Evolutionary conservation across 129 eudicot genomes (phyloP).

Genomic region (Artemisia argyi): DNA sequence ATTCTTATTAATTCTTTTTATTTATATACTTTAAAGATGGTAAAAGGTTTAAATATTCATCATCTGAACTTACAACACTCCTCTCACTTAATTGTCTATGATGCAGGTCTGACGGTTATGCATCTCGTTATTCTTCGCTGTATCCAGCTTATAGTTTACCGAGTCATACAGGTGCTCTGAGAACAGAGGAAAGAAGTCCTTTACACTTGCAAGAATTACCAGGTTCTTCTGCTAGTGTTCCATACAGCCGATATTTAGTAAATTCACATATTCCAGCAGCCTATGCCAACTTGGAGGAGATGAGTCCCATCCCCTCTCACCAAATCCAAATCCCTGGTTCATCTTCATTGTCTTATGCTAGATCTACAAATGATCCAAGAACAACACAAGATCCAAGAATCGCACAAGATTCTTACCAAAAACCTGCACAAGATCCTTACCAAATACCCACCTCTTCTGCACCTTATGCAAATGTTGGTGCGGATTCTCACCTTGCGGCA

Average conservation of each 20-base stretch:
- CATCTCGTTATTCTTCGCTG: constrained; percentile 46
- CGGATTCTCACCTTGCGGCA: constrained; percentile 27
- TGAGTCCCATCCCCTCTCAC: constrained; percentile 36
- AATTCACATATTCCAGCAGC: constrained; percentile 28
- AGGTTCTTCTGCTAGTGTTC: constrained; percentile 32
- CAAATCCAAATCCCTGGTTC: constrained; percentile 34
- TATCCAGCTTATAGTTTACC: constrained; percentile 48
- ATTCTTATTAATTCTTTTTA: too few relatives aligned
- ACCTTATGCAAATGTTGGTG: constrained; percentile 36
- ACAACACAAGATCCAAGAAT: background rate
- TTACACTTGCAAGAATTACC: constrained; percentile 34
- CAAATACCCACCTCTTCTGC: constrained; percentile 33
- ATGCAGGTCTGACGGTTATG: constrained; percentile 52
- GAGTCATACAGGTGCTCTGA: constrained; percentile 40
- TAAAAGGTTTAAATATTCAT: too few relatives aligned
- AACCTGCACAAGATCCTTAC: constrained; percentile 29
- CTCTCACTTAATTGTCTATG: background rate
- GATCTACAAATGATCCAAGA: too few relatives aligned
- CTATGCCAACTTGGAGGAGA: constrained; percentile 38
- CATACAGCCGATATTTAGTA: constrained; percentile 33
- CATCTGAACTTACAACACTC: too few relatives aligned
- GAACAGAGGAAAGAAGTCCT: constrained; percentile 45
- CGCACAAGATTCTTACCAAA: constrained; percentile 29
- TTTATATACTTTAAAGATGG: too few relatives aligned
- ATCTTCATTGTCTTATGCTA: constrained; percentile 14